Base-by-base conservation (phyloP, 306 rosid genomes). In the Betula pendula region DNA sequence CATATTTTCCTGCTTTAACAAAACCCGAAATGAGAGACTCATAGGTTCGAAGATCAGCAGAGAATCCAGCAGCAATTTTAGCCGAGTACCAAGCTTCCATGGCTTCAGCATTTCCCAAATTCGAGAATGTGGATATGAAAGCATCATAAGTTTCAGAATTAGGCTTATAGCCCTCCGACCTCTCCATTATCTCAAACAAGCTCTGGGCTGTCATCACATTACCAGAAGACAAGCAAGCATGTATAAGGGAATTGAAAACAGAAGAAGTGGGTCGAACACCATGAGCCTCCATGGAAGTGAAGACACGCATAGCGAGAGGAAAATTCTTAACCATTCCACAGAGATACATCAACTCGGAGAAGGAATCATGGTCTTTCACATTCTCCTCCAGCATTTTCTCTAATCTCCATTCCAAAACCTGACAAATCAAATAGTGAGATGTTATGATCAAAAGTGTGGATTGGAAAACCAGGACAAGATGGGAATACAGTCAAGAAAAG, bases 341-440 rank as follows among this genome's bases (percentile, higher is more conserved):
- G 0, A 87, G 88, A 74, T 63, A 44, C 51, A 91, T 87, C 73
- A 89, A 88, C 55, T 89, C 85, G 9, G 83, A 81, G 79, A 87
- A 89, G 13, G 67, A 72, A 65, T 45, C 80, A 27, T 20, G 75
- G 77, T 91, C 81, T 55, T 59, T 81, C 59, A 80, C 89, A 43
- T 85, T 86, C 31, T 80, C 87, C 67, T 81, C 75, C 17, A 86
- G 74, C 89, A 88, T 51, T 70, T 81, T 91, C 86, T 87, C 94
- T 82, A 89, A 80, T 81, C 81, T 74, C 96, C 96, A 91, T 82
- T 91, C 92, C 88, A 91, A 80, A 74, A 86, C 89, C 96, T 91
- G 86, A 78, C 17, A 53, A 84, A 68, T 44, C 75, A 78, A 70
- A 49, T 56, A 68, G 24, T 45, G 49, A 11, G 53, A 68, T 56